Evolutionary conservation across 257 asterid genomes (phyloP), one percentile per base, ranked within the genome.

Genomic region (Haberlea rhodopensis): DNA sequence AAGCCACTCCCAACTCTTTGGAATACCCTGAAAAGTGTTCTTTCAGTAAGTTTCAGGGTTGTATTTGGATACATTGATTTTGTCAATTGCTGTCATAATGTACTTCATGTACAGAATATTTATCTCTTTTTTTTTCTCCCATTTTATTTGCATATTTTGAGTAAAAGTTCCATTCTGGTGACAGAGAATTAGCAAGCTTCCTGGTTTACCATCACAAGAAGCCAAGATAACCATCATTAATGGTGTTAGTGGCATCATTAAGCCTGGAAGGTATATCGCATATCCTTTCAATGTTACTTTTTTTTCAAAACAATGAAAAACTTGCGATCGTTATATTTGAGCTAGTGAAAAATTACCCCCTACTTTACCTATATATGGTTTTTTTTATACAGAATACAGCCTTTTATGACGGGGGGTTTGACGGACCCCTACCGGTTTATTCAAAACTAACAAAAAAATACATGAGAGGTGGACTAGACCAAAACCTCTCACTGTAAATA

Each of bases 1-100:
- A 80, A 78, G 71, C 86, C 89, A 13, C 80, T 83, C 29, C 89
- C 89, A 4, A 78, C 81, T 26, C 79, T 83, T 19, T 83, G 82
- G 83, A 83, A 80, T 68, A 68, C 84, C 51, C 26, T 80, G 57
- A 82, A 82, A 62, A 75, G 76, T 79, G 31, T 43, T 37, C 0
- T 73, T 16, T 25, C 53, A 79, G 85, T 80, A 51, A 75, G 61
- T 49, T 13, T 40, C 0, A 13, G 13, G 48, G 48, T 13, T 40
- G 48, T 4, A 1, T 40, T 40, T 40, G 48, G 48, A 11, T 13
- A 1, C 6, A 40, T 11, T 5, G 4, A 40, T 3, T 11, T 40
- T 6, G 16, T 40, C 3, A 8, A 8, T 37, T 4, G 10, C 46
- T 2, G 46, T 11, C 46, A 37, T 10, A 10, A 13, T 13, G 6